Evolutionary conservation across 73 alveolate species (phyloP), one percentile per base, ranked within the genome.

Genomic region (Stentor coeruleus): DNA sequence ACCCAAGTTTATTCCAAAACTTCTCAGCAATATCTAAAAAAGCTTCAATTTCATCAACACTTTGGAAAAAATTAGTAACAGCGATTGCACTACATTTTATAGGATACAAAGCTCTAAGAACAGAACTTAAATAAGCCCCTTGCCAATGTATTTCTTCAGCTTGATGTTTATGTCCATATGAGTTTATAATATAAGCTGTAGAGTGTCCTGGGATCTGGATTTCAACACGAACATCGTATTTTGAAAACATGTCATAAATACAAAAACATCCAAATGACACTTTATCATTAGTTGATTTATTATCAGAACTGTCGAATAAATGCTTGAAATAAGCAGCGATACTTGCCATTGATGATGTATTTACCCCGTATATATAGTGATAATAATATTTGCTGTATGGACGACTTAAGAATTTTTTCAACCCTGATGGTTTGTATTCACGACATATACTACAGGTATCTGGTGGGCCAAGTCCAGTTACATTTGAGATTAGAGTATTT

Each of bases 351-450:
- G 94, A 89, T 28, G 98, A 93, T 28, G 96, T 81, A 87, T 94
- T 94, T 4, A 91, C 89, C 3, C 98, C 98, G 81, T 94, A 94
- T n/a, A 94, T 89, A 84, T 91, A 90, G 85, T 94, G 98, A 84
- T 86, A 92, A 59, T 82, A 88, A 3, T 91, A 87, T 26, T 74
- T 35, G 74, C 28, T 82, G 35, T 76, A 20, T 14, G 79, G 39
- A 14, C 39, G n/a, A 28, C 49, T 28, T 82, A 59, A 37, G 31
- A 58, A 80, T 80, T 39, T 87, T 72, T 81, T 94, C 93, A 42
- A 93, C 87, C 83, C 89, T 79, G 58, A 86, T 81, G 33, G 95
- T 80, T 94, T 86, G 0, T 90, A 87, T 81, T 94, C 95, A 82
- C 93, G 86, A 3, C 90, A 93, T 11, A 94, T 88, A 81, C 90